A percentile compares a stretch with the other conserved stretches of the same genome.
Conservation (phyloP, 1,284 basidiomycete genomes). For the Malassezia obtusa region DNA sequence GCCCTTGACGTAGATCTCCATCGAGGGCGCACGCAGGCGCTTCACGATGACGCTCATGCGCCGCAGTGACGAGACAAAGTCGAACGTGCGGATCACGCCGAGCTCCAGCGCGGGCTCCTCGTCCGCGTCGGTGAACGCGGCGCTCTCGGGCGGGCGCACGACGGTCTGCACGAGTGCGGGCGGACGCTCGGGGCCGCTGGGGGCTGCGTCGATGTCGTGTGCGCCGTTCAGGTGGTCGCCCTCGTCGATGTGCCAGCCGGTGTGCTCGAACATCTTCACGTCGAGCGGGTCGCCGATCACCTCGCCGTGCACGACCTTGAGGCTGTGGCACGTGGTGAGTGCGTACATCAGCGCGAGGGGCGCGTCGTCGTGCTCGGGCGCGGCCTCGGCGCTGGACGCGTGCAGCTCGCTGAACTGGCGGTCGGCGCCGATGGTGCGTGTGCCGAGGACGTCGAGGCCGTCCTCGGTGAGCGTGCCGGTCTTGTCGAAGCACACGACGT, state of each 20-base stretch:
- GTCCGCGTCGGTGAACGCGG: conserved; percentile 69
- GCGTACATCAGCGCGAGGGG: conserved; percentile 74
- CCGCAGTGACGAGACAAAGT: conserved; percentile 85
- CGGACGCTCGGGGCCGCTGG: conserved; percentile 56
- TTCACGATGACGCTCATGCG: conserved; percentile 98
- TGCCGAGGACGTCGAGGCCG: conserved; percentile 77
- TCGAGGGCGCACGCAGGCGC: conserved; percentile 78
- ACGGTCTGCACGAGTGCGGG: conserved; percentile 91
- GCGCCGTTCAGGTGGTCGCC: conserved; percentile 49
- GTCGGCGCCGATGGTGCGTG: conserved; percentile 40
- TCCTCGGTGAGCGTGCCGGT: conserved; percentile 98
- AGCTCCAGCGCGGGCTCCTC: conserved; percentile 56
- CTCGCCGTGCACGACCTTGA: conserved; percentile 82
- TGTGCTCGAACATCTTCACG: conserved; percentile 79
- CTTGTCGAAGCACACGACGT: conserved; percentile 98
- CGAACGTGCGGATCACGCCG: conserved; percentile 90
- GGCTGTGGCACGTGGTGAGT: conserved; percentile 86
- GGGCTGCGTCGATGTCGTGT: conserved; percentile 35
- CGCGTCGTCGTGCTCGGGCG: conserved; percentile 37
- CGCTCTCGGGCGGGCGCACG: conserved; percentile 84
- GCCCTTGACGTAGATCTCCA: conserved; percentile 98
- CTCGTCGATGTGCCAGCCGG: conserved; percentile 91
- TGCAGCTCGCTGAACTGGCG: conserved; percentile 83
- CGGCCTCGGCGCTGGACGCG: conserved; percentile 75
- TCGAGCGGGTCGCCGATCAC: conserved; percentile 91